Evolutionary conservation across 2,329 filamentous ascomycete species (phyloP), one percentile per base, ranked within the genome.

Genomic region (Neospermospora avenae): DNA sequence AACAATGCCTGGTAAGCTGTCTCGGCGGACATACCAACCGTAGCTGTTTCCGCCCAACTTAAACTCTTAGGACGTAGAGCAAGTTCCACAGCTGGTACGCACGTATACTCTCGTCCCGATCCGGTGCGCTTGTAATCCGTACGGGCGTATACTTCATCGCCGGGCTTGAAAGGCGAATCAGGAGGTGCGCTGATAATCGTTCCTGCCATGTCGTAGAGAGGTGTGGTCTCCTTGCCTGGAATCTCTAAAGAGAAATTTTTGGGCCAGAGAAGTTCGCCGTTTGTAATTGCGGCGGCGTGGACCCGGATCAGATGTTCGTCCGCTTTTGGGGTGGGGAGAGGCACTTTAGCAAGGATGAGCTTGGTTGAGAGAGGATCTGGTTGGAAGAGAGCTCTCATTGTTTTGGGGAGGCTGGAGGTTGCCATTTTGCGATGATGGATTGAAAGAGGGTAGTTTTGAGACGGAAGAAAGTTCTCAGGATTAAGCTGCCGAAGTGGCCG

Each of bases 1-100:
- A 80, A 79, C 2, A 80, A 64, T 6, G 72, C 73, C 66, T 80
- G 77, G 72, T 73, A 78, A 6, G 77, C 77, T 57, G 74, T 79
- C 63, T 76, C 51, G 7, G 75, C 74, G 10, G 71, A 74, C 59
- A 79, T 67, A 18, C 77, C 75, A 3, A 78, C 67, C 4, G 73
- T 70, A 1, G 75, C 75, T 4, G 74, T 71, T 55, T 75, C 71
- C 0, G 63, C 71, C 71, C 73, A 75, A 25, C 64, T 70, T 7
- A 79, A 37, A 11, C 65, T 70, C 57, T 66, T 66, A 0, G 77
- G 76, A 44, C 69, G 71, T 4, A 63, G 63, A 0, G 74, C 75
- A 4, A 80, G 61, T 53, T 79, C 77, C 0, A 67, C 65, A 1
- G 74, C 73, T 2, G 68, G 60, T 0, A 65, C 71, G 24, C 76